A percentile compares a stretch with the other conserved stretches of the same genome.
Evolutionary conservation across 2,329 filamentous ascomycete genomes (phyloP).

Genomic region (Trichophaea hybrida): DNA sequence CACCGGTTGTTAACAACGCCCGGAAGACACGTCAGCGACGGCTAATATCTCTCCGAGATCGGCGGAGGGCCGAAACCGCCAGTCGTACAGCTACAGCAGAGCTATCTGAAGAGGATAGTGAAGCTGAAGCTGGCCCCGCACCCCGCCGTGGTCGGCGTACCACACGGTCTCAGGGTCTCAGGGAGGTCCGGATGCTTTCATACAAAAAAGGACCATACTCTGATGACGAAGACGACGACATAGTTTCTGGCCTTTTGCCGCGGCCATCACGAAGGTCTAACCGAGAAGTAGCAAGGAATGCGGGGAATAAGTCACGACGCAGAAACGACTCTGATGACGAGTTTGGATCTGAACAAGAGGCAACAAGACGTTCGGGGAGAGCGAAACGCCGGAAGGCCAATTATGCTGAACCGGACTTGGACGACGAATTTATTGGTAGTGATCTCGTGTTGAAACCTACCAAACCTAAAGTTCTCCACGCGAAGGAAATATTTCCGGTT

Average conservation of each 20-base stretch:
- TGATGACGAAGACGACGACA: not conserved
- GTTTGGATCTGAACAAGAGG: not conserved
- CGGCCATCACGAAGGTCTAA: not conserved
- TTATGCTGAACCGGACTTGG: slow-evolving; percentile 15
- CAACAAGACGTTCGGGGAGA: slow-evolving; percentile 12
- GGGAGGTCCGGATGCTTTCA: not conserved
- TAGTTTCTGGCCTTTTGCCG: not conserved
- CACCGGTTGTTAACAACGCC: not conserved
- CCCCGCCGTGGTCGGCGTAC: not conserved
- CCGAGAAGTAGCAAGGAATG: not conserved
- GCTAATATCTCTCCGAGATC: not conserved
- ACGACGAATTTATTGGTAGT: slow-evolving; percentile 16
- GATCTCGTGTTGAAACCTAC: not conserved
- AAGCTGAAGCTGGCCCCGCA: not conserved
- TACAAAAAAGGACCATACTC: not conserved
- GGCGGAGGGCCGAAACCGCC: not conserved
- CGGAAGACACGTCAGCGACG: not conserved
- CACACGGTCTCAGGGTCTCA: not conserved
- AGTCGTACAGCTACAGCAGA: not conserved
- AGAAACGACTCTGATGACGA: not conserved
- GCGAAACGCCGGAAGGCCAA: slow-evolving; percentile 9
- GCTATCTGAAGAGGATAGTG: not conserved
- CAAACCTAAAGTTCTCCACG: slow-evolving; percentile 36
- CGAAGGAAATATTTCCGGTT: slow-evolving; percentile 59
- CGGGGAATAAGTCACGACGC: not conserved